Base-by-base conservation (phyloP, 352 stramenopile genomes). In the Phytopythium boreale region DNA sequence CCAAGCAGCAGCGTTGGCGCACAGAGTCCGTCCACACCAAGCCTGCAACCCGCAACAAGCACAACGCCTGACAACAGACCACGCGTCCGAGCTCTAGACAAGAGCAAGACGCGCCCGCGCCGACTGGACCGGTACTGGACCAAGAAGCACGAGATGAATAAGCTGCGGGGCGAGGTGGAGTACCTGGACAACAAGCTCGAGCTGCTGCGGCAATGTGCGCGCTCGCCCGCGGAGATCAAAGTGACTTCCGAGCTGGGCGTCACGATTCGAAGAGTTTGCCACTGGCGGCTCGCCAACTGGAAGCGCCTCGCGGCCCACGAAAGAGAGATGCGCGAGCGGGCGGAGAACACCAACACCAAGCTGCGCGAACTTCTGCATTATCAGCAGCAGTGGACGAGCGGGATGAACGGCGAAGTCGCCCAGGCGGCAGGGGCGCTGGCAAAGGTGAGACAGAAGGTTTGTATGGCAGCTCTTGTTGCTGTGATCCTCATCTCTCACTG, bases 111-210 rank as follows among this genome's bases (percentile, higher is more conserved):
- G 9, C 50, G 50, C 2, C 50, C n/a, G 22, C 12, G 26, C 12
- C 31, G 53, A n/a, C n/a, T 47, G 26, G 34, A 59, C 10, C 6
- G 53, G 10, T 59, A 59, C 53, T 59, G 53, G 53, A 46, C 19
- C 6, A 43, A 46, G 29, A 59, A 59, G 34, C 29, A 59, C 29
- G 53, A 59, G 34, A 34, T 59, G 36, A 43, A 59, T 19, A 37
- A 19, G 36, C 53, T 59, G 20, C 53, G 53, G 7, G 27, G 10
- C 19, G 29, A 59, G 36, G 53, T 47, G 4, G 29, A 27, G n/a
- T 31, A 46, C 36, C 53, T 59, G 5, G 7, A 4, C 20, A 46
- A 46, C 53, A 43, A 59, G n/a, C 53, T 59, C 2, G 53, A 59
- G 12, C 53, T 59, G 29, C 53, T 59, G 4, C 19, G 34, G 31